Conservation (phyloP, 495 filamentous ascomycete species). For the Paragyromitra xinjiangensis region DNA sequence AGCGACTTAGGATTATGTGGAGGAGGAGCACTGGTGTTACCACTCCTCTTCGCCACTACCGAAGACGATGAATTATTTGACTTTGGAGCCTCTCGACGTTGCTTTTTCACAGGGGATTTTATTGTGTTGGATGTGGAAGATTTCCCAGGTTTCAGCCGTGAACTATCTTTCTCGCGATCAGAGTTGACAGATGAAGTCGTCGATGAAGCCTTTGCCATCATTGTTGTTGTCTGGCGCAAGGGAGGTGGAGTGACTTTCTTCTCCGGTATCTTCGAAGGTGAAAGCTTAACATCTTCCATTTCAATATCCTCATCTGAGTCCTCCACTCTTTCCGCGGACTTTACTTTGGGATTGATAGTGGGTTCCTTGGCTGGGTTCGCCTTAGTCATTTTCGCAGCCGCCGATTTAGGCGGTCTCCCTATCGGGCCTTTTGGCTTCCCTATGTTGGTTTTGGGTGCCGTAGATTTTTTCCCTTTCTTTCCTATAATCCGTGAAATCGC, state of each 20-base stretch:
- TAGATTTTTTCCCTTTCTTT: conserved; percentile 63
- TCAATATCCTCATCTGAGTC: conserved; percentile 72
- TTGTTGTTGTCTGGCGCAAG: conserved; percentile 47
- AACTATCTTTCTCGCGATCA: conserved; percentile 51
- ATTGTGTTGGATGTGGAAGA: not conserved
- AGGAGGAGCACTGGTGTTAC: conserved; percentile 34
- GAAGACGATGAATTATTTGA: conserved; percentile 23
- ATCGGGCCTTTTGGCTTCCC: conserved; percentile 55
- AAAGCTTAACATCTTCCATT: conserved; percentile 59
- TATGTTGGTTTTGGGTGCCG: conserved; percentile 58
- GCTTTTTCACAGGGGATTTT: conserved; percentile 47
- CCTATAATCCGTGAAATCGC: conserved; percentile 59
- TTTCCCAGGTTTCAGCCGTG: conserved; percentile 44
- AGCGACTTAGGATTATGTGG: conserved; percentile 45
- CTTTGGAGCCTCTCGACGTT: conserved; percentile 29
- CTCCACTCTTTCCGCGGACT: conserved; percentile 70
- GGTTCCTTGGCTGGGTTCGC: conserved; percentile 34
- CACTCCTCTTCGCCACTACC: conserved; percentile 54
- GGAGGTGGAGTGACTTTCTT: conserved; percentile 37
- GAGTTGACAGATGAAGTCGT: conserved; percentile 44
- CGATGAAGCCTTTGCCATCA: conserved; percentile 29
- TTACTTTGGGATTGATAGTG: conserved; percentile 61
- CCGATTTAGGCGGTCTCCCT: conserved; percentile 55
- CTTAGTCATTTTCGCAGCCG: conserved; percentile 36
- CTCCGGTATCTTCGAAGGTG: conserved; percentile 48